Evolutionary conservation across 2,329 filamentous ascomycete genomes (phyloP), one percentile per base, ranked within the genome.

Genomic region (Xylaria sp.): DNA sequence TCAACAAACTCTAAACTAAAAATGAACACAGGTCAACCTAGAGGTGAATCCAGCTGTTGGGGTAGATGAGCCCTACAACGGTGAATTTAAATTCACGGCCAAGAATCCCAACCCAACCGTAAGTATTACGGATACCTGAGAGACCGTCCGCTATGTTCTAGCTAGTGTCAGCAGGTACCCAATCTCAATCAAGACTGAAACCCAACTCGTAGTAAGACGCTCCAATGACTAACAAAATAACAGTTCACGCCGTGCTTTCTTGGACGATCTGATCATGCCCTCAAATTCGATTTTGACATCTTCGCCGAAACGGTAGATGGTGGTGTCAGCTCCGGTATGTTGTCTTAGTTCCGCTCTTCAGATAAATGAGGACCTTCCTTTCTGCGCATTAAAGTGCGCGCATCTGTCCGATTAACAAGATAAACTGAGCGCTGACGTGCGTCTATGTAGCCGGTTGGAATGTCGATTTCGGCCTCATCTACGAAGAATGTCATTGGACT

Each of bases 171-270:
- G 32, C 18, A 2, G 2, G 9, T 34, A 12, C 30, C 9, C 20
- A 13, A 6, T 52, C 13, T 59, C 10, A n/a, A 5, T 6, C 13
- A 18, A 36, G 25, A 6, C 32, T 2, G 3, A 28, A 12, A 2
- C 18, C 25, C 32, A 13, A 7, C 25, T 28, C 9, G 15, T 45
- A 34, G 6, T 15, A 6, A 45, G 7, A 15, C 1, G 15, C 46
- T 18, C 46, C 59, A 12, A 23, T 34, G 13, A 62, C 43, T 64
- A 10, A 32, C 25, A 32, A 28, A 36, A 36, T 30, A 1, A 15
- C 28, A 70, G 68, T 70, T 66, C 20, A 70, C 68, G 5, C 59
- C 68, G 15, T 70, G 68, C 43, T 64, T 70, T 55, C 63, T 65
- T 5, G 68, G 68, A 3, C 66, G 68, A 9, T 48, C 20, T 5